Base-by-base conservation (phyloP, 2,329 filamentous ascomycete species). In the Periconia sp. region DNA sequence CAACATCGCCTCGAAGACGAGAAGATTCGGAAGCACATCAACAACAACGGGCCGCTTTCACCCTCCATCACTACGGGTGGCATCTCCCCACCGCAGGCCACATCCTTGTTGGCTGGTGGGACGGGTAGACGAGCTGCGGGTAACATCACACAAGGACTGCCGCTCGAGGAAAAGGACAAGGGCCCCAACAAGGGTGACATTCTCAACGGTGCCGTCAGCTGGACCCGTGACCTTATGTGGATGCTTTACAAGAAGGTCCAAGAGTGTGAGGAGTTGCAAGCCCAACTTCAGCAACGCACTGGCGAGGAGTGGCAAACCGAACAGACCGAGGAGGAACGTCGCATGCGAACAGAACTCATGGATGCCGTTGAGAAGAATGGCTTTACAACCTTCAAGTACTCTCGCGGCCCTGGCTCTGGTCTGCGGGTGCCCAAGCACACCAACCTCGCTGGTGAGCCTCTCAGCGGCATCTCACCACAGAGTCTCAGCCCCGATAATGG, bases 171-270 rank as follows among this genome's bases (percentile, higher is more conserved):
- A 57, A 97, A 97, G 69, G 94, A 99, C 74, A 97, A 97, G 68
- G 94, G 94, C 0, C 94, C 94, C 5, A 97, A 97, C 78, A 99
- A 99, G 75, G 94, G 94, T 35, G 94, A 99, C 61, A 97, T 99
- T 46, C 85, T 99, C 59, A 97, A 97, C 64, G 92, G 94, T 21
- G 89, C 92, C 23, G 94, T 97, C 40, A 91, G 90, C 72, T 99
- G 94, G 94, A 96, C 90, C 48, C 85, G 92, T 51, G 94, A 99
- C 73, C 79, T 99, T 38, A 96, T 97, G 90, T 97, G 94, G 94
- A 87, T 95, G 75, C 77, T 96, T 46, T 86, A 96, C 65, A 80
- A 89, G 63, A 95, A 95, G 73, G 80, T 95, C 54, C 86, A 94
- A 65, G 88, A 92, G 66, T 89, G 95, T 70, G 87, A 95, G 51